Conservation (phyloP, 108 stramenopile genomes). For the Stephanodiscus triporus region DNA sequence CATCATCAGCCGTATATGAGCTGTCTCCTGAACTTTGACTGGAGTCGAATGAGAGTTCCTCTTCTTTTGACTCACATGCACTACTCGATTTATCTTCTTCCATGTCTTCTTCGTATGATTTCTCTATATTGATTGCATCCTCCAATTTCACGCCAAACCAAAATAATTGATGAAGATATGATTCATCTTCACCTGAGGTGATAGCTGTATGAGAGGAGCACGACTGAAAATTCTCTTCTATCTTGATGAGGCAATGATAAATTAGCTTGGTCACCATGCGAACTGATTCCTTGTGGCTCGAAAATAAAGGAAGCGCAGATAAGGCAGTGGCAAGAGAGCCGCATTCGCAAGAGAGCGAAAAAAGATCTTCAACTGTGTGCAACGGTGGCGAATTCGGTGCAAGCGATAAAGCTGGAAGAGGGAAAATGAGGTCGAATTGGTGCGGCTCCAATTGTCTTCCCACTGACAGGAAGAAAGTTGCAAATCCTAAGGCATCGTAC, state of each 20-base stretch:
- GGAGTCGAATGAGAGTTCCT: slow-evolving; percentile 10
- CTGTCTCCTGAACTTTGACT: slow-evolving; percentile 10
- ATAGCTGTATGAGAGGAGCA: background rate
- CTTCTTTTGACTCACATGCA: slow-evolving; percentile 1
- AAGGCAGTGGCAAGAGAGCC: slow-evolving; percentile 50
- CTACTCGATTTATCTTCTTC: background rate
- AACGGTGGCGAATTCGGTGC: background rate
- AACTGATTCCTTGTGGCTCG: slow-evolving; percentile 31
- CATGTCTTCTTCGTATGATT: background rate
- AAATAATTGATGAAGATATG: slow-evolving; percentile 50
- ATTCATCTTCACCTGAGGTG: slow-evolving; percentile 44
- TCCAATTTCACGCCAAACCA: slow-evolving; percentile 59
- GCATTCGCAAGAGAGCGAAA: slow-evolving; percentile 16
- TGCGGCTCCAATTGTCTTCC: slow-evolving; percentile 58
- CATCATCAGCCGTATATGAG: slow-evolving; percentile 17
- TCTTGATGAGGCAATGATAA: slow-evolving; percentile 44
- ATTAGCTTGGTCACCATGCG: slow-evolving; percentile 38
- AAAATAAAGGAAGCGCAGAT: slow-evolving; percentile 53
- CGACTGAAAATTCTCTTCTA: slow-evolving; percentile 25
- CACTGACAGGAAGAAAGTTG: slow-evolving; percentile 49
- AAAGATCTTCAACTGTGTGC: slow-evolving; percentile 44
- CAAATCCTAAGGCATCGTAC: slow-evolving; percentile 36
- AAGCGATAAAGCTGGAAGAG: slow-evolving; percentile 27
- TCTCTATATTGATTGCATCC: slow-evolving; percentile 43
- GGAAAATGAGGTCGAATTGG: slow-evolving; percentile 53